Conservation (phyloP, 768 basidiomycete species). For the Termitomyces sp. region DNA sequence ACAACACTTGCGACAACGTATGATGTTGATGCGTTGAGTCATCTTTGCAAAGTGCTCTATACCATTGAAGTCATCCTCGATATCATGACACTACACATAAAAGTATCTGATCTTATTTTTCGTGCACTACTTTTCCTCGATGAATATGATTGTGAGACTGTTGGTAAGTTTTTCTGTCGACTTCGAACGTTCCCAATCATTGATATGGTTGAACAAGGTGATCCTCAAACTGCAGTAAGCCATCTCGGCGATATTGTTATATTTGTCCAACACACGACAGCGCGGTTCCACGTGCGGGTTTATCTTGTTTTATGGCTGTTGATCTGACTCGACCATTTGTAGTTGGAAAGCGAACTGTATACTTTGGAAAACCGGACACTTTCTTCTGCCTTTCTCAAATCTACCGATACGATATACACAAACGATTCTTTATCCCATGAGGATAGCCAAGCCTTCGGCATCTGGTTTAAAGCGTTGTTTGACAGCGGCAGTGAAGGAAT, state of each 20-base stretch:
- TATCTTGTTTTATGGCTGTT: background rate
- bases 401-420: slow-evolving; percentile 39
- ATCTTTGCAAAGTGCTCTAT: slow-evolving; percentile 64
- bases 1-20: slow-evolving; percentile 40
- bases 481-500: slow-evolving; percentile 77
- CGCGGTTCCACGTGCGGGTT: slow-evolving; percentile 56
- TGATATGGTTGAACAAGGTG: slow-evolving; percentile 39
- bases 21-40: slow-evolving; percentile 67
- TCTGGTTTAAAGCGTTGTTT: slow-evolving; percentile 78
- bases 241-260: slow-evolving; percentile 78
- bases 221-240: slow-evolving; percentile 77
- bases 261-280: slow-evolving; percentile 61
- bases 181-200: background rate
- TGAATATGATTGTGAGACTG: slow-evolving; percentile 74
- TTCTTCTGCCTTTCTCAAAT: slow-evolving; percentile 45
- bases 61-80: slow-evolving; percentile 57
- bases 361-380: slow-evolving; percentile 41
- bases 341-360: slow-evolving; percentile 50
- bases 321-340: slow-evolving; percentile 1
- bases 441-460: slow-evolving; percentile 38
- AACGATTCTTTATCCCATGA: slow-evolving; percentile 36
- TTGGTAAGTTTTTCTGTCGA: slow-evolving; percentile 46
- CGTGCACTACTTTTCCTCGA: slow-evolving; percentile 59
- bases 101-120: slow-evolving; percentile 59
- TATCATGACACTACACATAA: slow-evolving; percentile 62